These are phyloP conservation scores for Sordariomycetes sp. DNA, from an alignment of 2,329 filamentous ascomycete genomes.

Conservation along the genomic window DNA sequence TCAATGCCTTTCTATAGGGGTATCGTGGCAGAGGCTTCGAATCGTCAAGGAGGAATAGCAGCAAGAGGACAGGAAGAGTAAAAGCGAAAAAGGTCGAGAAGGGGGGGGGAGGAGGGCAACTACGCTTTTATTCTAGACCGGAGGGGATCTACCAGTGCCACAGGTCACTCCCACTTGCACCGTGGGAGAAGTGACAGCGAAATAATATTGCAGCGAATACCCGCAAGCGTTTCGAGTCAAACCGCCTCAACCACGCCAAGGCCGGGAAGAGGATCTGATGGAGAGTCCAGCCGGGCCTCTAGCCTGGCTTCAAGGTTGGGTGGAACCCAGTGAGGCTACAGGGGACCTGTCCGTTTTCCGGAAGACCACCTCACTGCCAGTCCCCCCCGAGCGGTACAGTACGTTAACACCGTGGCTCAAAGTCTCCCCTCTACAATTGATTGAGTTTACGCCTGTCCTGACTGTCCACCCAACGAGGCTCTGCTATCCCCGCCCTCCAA, in stretches of 20 bases:
- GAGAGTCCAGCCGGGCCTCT: constrained; percentile 1
- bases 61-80: constrained; percentile 4
- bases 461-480: too few relatives aligned
- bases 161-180: background rate
- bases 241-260: constrained; percentile 1
- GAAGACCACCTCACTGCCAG: background rate
- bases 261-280: background rate
- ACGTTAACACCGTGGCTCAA: too few relatives aligned
- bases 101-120: constrained; percentile 6
- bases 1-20: constrained; percentile 5
- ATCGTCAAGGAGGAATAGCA: constrained; percentile 5
- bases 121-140: constrained; percentile 9
- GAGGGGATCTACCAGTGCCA: background rate
- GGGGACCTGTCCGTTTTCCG: constrained; percentile 1
- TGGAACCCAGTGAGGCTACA: too few relatives aligned
- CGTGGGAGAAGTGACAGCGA: background rate
- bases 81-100: constrained; percentile 3
- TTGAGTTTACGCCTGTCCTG: too few relatives aligned
- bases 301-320: too few relatives aligned
- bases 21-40: constrained; percentile 6
- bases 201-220: background rate
- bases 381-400: too few relatives aligned
- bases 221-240: constrained; percentile 1
- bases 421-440: too few relatives aligned
- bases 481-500: too few relatives aligned